Evolutionary conservation across 495 filamentous ascomycete species (phyloP), one percentile per base, ranked within the genome.

Genomic region (Penicillium cataractarum): DNA sequence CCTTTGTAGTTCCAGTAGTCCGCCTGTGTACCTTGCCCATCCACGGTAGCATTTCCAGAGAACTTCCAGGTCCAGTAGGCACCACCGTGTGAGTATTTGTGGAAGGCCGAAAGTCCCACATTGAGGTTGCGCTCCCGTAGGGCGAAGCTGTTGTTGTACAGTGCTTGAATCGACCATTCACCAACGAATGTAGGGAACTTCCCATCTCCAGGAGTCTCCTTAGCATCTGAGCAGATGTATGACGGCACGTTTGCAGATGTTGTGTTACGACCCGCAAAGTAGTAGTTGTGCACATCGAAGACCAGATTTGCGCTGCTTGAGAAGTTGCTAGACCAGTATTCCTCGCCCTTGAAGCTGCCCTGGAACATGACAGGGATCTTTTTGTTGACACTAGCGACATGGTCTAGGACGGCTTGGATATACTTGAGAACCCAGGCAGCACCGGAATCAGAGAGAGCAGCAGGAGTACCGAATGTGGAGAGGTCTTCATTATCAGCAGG

Each of bases 51-150:
- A 55, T 68, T 71, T 0, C 67, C 67, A 3, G 57, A 37, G 42
- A 65, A 69, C 51, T 67, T 74, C 24, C 65, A 64, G 6, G 66
- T 68, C 65, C 71, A 71, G 46, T 71, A 71, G 21, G 57, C 56
- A 6, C 60, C 64, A 6, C 68, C 68, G 44, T 66, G 64, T 1
- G 54, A 44, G 42, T 67, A 65, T 42, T 65, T 53, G n/a, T 60
- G 50, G 32, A 65, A 69, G 6, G 62, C 62, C 37, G 49, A 49
- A 15, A 71, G 49, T 2, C 66, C 68, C 13, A 55, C 51, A 19
- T 69, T 65, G 2, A 71, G 17, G 44, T 69, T 71, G 17, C 66
- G 54, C 57, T 66, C 56, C n/a, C 68, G 55, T 17, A 74, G 51
- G 12, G 52, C 68, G 32, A 74, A 66, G 15, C 56, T 60, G 55